phyloP scores from a whole-genome alignment of 2,329 filamentous ascomycete species.

The Stylonectria norvegica region DNA sequence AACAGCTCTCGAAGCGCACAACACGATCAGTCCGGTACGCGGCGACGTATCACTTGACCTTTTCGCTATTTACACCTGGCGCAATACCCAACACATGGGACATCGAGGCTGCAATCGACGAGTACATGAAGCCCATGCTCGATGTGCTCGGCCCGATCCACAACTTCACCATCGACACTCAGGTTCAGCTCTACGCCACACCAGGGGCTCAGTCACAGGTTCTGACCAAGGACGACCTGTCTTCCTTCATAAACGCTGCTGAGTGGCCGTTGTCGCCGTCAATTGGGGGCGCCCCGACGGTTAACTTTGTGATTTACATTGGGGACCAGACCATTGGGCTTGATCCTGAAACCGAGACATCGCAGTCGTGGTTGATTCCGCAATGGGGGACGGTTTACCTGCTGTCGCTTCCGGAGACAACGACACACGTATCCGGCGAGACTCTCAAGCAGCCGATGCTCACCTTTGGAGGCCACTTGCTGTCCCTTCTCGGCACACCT shows the following conservation, averaged over 20 bases:
- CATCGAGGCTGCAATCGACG: conserved; percentile 74
- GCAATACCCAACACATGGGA: conserved; percentile 84
- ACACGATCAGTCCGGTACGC: conserved; percentile 88
- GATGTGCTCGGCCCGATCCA: conserved; percentile 77
- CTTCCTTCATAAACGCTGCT: conserved; percentile 93
- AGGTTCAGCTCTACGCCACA: conserved; percentile 89
- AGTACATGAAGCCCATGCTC: conserved; percentile 79
- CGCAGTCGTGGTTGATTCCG: conserved; percentile 81
- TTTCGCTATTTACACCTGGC: conserved; percentile 86
- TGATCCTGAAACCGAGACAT: conserved; percentile 43
- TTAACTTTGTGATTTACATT: conserved; percentile 93
- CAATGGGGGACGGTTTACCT: conserved; percentile 82
- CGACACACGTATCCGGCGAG: conserved; percentile 55
- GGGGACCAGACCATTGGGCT: conserved; percentile 69
- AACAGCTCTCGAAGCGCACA: conserved; percentile 64
- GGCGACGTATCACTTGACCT: conserved; percentile 90
- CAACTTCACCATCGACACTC: conserved; percentile 93
- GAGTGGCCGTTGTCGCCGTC: conserved; percentile 96
- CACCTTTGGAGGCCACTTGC: conserved; percentile 85
- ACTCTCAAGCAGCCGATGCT: conserved; percentile 76
- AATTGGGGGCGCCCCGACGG: conserved; percentile 86
- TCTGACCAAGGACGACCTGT: conserved; percentile 80
- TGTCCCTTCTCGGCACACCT: conserved; percentile 83
- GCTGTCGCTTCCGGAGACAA: conserved; percentile 46
- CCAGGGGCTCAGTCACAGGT: conserved; percentile 61